These are phyloP conservation scores for Penicillium pancosmium DNA, from an alignment of 495 filamentous ascomycete species.

Conservation along the genomic window DNA sequence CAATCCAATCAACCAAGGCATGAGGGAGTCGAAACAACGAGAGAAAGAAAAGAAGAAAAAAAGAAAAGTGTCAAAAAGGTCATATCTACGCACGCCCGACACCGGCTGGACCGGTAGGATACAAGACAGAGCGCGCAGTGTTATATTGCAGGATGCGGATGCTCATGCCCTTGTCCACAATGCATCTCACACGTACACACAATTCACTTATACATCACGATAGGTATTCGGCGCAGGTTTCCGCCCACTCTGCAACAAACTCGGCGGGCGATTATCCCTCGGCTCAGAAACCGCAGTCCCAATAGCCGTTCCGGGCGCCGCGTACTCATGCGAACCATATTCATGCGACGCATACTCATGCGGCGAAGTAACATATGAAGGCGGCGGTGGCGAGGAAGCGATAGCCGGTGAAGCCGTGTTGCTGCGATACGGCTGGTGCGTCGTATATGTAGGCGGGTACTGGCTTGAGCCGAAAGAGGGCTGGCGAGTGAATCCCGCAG, in stretches of 20 bases:
- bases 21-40: constrained; percentile 1
- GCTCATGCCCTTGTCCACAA: not conserved
- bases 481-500: constrained; percentile 30
- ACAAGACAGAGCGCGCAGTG: too few species aligned
- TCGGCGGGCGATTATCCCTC: constrained; percentile 38
- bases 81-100: too few species aligned
- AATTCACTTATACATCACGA: constrained; percentile 29
- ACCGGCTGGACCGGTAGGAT: too few species aligned
- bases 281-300: constrained; percentile 11
- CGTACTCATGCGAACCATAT: not conserved
- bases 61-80: not conserved
- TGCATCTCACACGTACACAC: not conserved
- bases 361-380: constrained; percentile 32
- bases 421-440: constrained; percentile 25
- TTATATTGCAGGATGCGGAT: too few species aligned
- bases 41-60: not conserved
- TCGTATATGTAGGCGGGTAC: constrained; percentile 32
- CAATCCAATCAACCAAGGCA: not conserved
- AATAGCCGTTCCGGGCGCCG: not conserved
- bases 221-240: constrained; percentile 39
- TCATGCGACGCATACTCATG: constrained; percentile 23
- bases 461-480: constrained; percentile 33
- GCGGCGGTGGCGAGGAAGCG: constrained; percentile 38
- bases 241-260: constrained; percentile 47
- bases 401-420: constrained; percentile 31